Evolutionary conservation across 495 filamentous ascomycete genomes (phyloP).

Genomic region (Penicillium angulare): DNA sequence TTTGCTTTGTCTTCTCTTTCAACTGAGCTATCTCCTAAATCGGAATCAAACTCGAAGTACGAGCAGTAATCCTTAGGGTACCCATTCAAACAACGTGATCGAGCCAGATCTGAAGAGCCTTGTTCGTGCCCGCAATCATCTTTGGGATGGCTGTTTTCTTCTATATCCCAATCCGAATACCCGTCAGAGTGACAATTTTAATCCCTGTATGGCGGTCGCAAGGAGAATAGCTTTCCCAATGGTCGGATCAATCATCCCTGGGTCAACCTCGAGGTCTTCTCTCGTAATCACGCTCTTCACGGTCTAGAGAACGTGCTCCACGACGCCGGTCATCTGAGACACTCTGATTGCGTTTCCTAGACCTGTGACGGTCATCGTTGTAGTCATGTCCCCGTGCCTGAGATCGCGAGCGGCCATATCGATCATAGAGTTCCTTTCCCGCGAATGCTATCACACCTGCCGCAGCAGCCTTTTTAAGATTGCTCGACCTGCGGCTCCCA

Average conservation of each 20-base stretch:
- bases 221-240: neutral
- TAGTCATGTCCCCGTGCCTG: neutral
- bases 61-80: constrained; percentile 12
- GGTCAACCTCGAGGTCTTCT: constrained; percentile 4
- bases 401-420: constrained; percentile 6
- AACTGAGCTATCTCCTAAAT: constrained; percentile 71
- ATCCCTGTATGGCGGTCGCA: neutral
- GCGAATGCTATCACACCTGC: constrained; percentile 3
- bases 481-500: neutral
- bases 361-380: neutral
- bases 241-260: constrained; percentile 11
- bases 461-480: constrained; percentile 2
- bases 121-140: constrained; percentile 45
- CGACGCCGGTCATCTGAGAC: neutral
- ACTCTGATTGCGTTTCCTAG: constrained; percentile 3
- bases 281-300: neutral
- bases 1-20: constrained; percentile 72
- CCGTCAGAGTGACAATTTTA: constrained; percentile 18
- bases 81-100: constrained; percentile 20
- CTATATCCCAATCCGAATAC: constrained; percentile 47
- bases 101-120: constrained; percentile 53
- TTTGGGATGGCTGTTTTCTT: constrained; percentile 50
- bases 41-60: constrained; percentile 50
- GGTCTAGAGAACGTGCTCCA: neutral
- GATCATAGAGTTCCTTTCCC: constrained; percentile 7